Percentiles rank a stretch among this genome's conserved stretches.
Evolutionary conservation across 768 basidiomycete species (phyloP).

Genomic region (Clavaria fumosa): DNA sequence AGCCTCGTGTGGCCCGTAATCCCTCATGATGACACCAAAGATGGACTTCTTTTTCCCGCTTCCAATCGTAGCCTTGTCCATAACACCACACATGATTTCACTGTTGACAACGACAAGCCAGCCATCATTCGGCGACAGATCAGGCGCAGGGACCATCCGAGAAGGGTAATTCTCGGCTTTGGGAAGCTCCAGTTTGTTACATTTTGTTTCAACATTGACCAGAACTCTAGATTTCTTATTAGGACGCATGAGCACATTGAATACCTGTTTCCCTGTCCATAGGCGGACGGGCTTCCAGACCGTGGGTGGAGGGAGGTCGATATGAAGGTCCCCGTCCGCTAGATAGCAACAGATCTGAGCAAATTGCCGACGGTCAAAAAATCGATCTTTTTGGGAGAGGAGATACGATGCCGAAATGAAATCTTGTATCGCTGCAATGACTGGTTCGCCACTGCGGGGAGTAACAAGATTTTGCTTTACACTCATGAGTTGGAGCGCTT

Average conservation of each 20-base stretch:
- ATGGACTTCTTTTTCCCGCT: slow-evolving; percentile 99
- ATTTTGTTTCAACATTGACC: slow-evolving; percentile 94
- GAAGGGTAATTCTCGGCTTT: slow-evolving; percentile 42
- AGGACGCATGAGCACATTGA: slow-evolving; percentile 92
- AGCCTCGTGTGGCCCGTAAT: slow-evolving; percentile 92
- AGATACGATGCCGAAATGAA: slow-evolving; percentile 98
- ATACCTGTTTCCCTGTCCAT: slow-evolving; percentile 99
- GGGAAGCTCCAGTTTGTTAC: slow-evolving; percentile 77
- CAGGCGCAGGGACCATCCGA: slow-evolving; percentile 49
- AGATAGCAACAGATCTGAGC: slow-evolving; percentile 95
- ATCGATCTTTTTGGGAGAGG: slow-evolving; percentile 81
- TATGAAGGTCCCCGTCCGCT: slow-evolving; percentile 78
- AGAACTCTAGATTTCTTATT: slow-evolving; percentile 68
- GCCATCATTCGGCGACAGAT: slow-evolving; percentile 93
- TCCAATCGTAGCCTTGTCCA: slow-evolving; percentile 97
- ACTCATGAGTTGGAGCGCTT: slow-evolving; percentile 94
- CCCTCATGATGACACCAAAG: slow-evolving; percentile 93
- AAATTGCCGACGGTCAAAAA: slow-evolving; percentile 89
- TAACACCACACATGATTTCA: slow-evolving; percentile 98
- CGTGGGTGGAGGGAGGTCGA: slow-evolving; percentile 89
- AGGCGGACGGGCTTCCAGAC: slow-evolving; percentile 86
- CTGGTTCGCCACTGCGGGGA: slow-evolving; percentile 95
- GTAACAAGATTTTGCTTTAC: slow-evolving; percentile 96
- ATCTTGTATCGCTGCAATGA: slow-evolving; percentile 98
- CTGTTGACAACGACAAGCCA: slow-evolving; percentile 95